Conservation (phyloP, 768 basidiomycete genomes). For the Leccinellum albellum region DNA sequence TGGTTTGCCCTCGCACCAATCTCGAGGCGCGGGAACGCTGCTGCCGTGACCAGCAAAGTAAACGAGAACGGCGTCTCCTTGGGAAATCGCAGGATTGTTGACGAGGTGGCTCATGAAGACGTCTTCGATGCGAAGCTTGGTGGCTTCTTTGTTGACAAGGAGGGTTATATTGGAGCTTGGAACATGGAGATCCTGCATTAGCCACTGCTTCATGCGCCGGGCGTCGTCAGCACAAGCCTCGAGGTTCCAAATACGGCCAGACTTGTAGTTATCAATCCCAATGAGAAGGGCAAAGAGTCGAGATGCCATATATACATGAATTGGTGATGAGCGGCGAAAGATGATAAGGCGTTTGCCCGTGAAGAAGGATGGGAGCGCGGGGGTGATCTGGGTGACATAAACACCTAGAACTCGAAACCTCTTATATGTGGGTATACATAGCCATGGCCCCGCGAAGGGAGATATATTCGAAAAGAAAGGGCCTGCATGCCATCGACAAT, state of each 20-base stretch:
- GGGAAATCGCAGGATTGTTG: conserved; percentile 56
- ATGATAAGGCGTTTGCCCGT: conserved; percentile 9
- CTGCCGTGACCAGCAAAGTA: conserved; percentile 79
- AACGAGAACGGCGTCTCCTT: conserved; percentile 61
- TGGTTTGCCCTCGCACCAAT: conserved; percentile 51
- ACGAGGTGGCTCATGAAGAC: conserved; percentile 58
- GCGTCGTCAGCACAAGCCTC: conserved; percentile 66
- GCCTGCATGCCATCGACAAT: neutral
- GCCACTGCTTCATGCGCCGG: conserved; percentile 53
- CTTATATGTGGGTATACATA: conserved; percentile 19
- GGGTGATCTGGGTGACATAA: conserved; percentile 9
- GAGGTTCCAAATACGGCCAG: conserved; percentile 60
- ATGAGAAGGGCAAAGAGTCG: conserved; percentile 64
- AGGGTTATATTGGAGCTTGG: conserved; percentile 54
- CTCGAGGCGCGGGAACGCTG: conserved; percentile 49
- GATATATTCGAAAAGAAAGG: neutral
- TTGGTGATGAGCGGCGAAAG: conserved; percentile 3
- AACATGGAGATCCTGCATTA: conserved; percentile 52
- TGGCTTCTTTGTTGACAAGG: conserved; percentile 56
- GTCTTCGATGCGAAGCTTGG: conserved; percentile 59
- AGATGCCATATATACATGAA: conserved; percentile 33
- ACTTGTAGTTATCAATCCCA: conserved; percentile 68
- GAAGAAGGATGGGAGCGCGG: neutral
- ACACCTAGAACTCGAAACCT: neutral
- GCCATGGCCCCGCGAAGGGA: conserved; percentile 4